These are phyloP conservation scores for Fusarium sp. DNA, from an alignment of 2,329 filamentous ascomycete species.

Conservation along the genomic window DNA sequence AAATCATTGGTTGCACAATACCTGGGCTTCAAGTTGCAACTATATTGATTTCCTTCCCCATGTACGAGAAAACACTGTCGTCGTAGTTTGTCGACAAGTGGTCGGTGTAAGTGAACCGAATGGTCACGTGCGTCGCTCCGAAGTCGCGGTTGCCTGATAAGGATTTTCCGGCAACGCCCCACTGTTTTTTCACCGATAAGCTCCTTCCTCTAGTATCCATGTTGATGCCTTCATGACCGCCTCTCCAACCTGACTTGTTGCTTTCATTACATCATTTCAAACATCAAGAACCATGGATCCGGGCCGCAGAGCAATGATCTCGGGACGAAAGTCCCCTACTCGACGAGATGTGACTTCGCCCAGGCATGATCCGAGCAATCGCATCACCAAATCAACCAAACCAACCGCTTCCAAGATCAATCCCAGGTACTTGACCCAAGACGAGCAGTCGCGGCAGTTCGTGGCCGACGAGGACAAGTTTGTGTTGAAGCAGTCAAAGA, in stretches of 20 bases:
- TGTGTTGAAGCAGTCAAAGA: constrained; percentile 95
- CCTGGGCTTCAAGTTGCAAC: background rate
- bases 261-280: constrained; percentile 5
- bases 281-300: constrained; percentile 59
- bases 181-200: constrained; percentile 32
- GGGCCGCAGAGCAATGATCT: constrained; percentile 62
- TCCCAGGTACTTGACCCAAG: constrained; percentile 68
- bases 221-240: background rate
- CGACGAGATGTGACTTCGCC: constrained; percentile 62
- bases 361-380: constrained; percentile 61
- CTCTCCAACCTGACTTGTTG: constrained; percentile 1
- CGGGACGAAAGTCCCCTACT: constrained; percentile 54
- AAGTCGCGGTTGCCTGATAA: constrained; percentile 8
- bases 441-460: constrained; percentile 81
- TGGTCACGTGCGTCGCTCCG: background rate
- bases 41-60: background rate
- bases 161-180: constrained; percentile 18
- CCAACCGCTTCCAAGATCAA: constrained; percentile 43
- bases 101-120: background rate
- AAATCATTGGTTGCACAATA: background rate
- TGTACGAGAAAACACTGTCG: background rate
- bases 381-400: constrained; percentile 60
- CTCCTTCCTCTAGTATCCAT: constrained; percentile 4
- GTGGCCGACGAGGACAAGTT: constrained; percentile 96
- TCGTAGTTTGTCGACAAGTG: too few relatives aligned